phyloP scores from a whole-genome alignment of 139 green algal genomes.

The Picochlorum sp. region DNA sequence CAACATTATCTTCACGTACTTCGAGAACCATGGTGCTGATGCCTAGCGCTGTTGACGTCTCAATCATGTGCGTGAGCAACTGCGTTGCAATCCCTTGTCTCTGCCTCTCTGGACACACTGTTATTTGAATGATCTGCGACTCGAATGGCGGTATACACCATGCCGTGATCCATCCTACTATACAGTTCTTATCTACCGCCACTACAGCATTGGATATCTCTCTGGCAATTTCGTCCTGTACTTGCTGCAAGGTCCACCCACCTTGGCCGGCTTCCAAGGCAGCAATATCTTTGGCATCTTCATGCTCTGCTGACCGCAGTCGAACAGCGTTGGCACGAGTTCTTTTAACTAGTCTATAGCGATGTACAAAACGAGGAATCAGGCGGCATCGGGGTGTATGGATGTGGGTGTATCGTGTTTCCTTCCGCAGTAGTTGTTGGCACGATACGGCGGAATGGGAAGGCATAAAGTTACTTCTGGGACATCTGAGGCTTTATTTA shows the following conservation, averaged over 20 bases:
- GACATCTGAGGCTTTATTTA: background rate
- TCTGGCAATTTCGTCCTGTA: background rate
- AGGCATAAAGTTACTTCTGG: background rate
- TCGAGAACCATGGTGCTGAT: slow-evolving; percentile 4
- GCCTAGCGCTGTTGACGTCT: background rate
- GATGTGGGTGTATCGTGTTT: too few species aligned
- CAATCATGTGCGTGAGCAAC: background rate
- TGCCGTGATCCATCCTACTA: slow-evolving; percentile 9
- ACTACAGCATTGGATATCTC: slow-evolving; percentile 7
- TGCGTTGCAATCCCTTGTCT: slow-evolving; percentile 8
- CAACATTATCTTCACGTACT: slow-evolving; percentile 1
- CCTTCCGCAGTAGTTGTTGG: background rate
- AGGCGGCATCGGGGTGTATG: too few species aligned
- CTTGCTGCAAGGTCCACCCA: slow-evolving; percentile 2
- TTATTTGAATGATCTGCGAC: slow-evolving; percentile 15
- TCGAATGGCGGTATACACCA: slow-evolving; percentile 12
- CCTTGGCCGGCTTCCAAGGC: slow-evolving; percentile 4
- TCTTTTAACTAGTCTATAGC: too few species aligned
- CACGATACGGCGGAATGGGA: background rate
- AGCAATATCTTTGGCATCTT: background rate
- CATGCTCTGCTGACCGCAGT: background rate
- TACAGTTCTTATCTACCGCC: background rate
- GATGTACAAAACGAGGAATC: too few species aligned
- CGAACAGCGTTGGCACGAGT: background rate
- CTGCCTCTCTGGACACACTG: slow-evolving; percentile 6